phyloP scores from a whole-genome alignment of 2,329 filamentous ascomycete genomes.

The Amphichorda felina region DNA sequence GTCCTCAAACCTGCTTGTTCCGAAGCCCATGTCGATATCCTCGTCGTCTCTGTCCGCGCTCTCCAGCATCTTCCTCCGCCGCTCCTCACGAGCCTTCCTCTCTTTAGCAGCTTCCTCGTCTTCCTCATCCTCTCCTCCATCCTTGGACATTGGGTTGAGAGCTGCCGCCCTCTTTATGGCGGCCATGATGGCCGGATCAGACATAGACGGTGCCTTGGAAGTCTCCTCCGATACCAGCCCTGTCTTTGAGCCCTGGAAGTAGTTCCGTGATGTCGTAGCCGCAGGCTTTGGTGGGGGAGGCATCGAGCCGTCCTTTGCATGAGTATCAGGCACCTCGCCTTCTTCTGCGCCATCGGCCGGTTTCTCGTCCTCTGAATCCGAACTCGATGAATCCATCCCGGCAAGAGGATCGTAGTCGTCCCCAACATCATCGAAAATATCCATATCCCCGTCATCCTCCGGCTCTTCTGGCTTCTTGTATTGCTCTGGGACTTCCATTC shows the following conservation, averaged over 20 bases:
- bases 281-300: conserved; percentile 31
- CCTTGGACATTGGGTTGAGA: conserved; percentile 34
- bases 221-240: conserved; percentile 39
- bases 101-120: conserved; percentile 27
- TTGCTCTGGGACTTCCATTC: conserved; percentile 54
- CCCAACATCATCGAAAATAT: conserved; percentile 55
- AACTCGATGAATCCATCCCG: conserved; percentile 34
- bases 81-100: conserved; percentile 48
- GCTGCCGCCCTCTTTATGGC: conserved; percentile 76
- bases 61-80: conserved; percentile 63
- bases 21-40: conserved; percentile 92
- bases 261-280: conserved; percentile 31
- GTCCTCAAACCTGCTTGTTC: conserved; percentile 75
- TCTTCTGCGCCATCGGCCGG: conserved; percentile 10
- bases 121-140: conserved; percentile 14
- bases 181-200: conserved; percentile 69
- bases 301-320: conserved; percentile 21
- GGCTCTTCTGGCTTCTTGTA: conserved; percentile 34
- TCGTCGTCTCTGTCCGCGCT: conserved; percentile 69
- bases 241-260: conserved; percentile 49
- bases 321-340: background rate
- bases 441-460: conserved; percentile 40
- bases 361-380: conserved; percentile 30
- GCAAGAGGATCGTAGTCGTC: conserved; percentile 59
- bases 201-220: conserved; percentile 42